phyloP scores from a whole-genome alignment of 495 filamentous ascomycete species.

The Glarea lozoyensis region DNA sequence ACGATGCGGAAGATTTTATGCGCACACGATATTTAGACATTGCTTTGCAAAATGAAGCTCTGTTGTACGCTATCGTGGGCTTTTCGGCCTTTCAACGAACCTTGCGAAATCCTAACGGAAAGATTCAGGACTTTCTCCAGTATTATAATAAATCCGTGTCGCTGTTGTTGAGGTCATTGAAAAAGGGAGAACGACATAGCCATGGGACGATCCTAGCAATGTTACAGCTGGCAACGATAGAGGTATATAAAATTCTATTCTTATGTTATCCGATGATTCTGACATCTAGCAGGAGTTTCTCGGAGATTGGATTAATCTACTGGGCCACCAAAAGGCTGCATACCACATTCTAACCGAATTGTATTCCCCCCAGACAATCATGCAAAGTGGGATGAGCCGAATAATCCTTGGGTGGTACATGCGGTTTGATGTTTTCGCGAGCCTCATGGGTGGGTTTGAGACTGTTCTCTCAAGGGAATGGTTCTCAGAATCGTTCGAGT shows the following conservation, averaged over 20 bases:
- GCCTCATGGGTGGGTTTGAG: constrained; percentile 71
- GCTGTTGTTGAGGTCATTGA: constrained; percentile 62
- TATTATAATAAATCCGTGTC: constrained; percentile 86
- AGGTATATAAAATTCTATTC: constrained; percentile 46
- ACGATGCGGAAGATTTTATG: constrained; percentile 60
- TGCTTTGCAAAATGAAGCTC: constrained; percentile 69
- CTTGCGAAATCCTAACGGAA: constrained; percentile 55
- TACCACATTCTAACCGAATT: constrained; percentile 69
- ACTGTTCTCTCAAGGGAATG: constrained; percentile 70
- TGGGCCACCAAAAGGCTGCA: constrained; percentile 88
- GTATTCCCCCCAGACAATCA: constrained; percentile 68
- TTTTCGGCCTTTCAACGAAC: constrained; percentile 85
- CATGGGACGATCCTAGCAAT: constrained; percentile 80
- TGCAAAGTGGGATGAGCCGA: constrained; percentile 56
- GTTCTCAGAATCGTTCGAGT: constrained; percentile 59
- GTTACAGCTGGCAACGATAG: constrained; percentile 83
- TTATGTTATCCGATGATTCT: constrained; percentile 2
- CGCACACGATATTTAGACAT: constrained; percentile 58
- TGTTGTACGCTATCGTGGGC: constrained; percentile 82
- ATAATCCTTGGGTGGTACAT: constrained; percentile 79
- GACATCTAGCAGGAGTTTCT: constrained; percentile 64
- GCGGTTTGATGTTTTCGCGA: constrained; percentile 78
- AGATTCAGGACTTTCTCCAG: constrained; percentile 71
- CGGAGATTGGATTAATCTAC: constrained; percentile 87
- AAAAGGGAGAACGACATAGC: constrained; percentile 56